Conservation (phyloP, 139 green algal species). For the Cymbomonas tetramitiformis region DNA sequence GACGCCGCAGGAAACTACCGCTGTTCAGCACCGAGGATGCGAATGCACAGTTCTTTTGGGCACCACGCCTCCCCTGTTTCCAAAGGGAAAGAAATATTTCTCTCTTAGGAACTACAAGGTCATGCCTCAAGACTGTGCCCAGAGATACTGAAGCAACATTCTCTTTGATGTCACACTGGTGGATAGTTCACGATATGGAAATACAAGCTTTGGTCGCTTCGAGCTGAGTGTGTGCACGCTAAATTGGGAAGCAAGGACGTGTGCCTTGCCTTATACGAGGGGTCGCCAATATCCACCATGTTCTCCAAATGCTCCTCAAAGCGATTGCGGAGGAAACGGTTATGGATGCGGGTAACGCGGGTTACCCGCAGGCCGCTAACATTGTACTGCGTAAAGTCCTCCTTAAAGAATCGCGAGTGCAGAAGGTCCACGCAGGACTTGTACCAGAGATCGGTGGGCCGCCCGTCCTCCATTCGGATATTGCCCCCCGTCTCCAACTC, state of each 20-base stretch:
- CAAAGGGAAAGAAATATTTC: too few relatives aligned
- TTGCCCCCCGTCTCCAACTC: constrained; percentile 58
- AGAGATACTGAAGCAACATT: too few relatives aligned
- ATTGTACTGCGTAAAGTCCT: constrained; percentile 15
- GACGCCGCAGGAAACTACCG: too few relatives aligned
- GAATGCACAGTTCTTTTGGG: constrained; percentile 7
- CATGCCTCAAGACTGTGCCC: too few relatives aligned
- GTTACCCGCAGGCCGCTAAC: constrained; percentile 26
- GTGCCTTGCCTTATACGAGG: constrained; percentile 33
- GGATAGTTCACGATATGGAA: too few relatives aligned
- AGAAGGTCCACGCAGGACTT: constrained; percentile 39
- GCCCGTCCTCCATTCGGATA: constrained; percentile 56
- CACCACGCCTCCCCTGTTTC: background rate
- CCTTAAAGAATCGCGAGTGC: constrained; percentile 16
- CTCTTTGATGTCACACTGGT: too few relatives aligned
- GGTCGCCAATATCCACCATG: constrained; percentile 7
- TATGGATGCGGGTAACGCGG: constrained; percentile 44
- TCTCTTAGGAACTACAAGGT: too few relatives aligned
- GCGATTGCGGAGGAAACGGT: constrained; percentile 40
- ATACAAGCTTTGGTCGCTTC: too few relatives aligned
- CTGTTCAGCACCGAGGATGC: too few relatives aligned
- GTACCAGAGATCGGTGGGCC: constrained; percentile 42
- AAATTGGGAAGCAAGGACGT: too few relatives aligned
- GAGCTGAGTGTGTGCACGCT: too few relatives aligned
- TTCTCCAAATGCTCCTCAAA: constrained; percentile 33